phyloP scores from a whole-genome alignment of 257 asterid genomes.

The Ajuga chamaepitys region DNA sequence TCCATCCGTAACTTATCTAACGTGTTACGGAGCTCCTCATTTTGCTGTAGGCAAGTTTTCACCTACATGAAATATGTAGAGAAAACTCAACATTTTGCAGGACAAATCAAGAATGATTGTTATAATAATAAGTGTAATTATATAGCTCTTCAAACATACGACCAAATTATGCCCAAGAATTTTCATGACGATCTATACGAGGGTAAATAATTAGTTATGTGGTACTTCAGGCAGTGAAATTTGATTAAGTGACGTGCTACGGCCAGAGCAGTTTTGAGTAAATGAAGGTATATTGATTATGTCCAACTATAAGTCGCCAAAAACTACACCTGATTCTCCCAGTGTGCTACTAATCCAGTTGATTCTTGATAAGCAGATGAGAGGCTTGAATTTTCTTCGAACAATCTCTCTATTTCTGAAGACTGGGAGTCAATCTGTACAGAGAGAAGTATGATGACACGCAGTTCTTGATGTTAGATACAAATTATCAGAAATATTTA shows the following conservation, averaged over 20 bases:
- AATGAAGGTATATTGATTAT: background rate
- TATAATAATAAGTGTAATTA: background rate
- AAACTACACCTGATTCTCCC: constrained; percentile 83
- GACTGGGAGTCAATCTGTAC: constrained; percentile 94
- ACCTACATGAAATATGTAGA: constrained; percentile 41
- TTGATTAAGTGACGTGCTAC: background rate
- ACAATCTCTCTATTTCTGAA: constrained; percentile 84
- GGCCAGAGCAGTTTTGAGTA: background rate
- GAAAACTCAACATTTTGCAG: background rate
- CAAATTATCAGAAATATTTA: constrained; percentile 16
- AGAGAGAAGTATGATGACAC: constrained; percentile 17
- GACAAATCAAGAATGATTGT: background rate
- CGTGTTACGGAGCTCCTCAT: constrained; percentile 74
- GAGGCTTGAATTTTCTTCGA: constrained; percentile 78
- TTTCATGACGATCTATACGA: background rate
- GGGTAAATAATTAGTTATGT: background rate
- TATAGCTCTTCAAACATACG: background rate
- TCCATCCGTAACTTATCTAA: constrained; percentile 62
- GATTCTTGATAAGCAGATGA: constrained; percentile 83
- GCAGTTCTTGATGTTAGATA: constrained; percentile 19
- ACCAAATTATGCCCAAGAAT: background rate
- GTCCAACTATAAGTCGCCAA: background rate
- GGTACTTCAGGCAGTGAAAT: background rate
- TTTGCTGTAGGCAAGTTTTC: constrained; percentile 67
- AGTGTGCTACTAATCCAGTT: constrained; percentile 48